These are phyloP conservation scores for Xanthoconium separans DNA, from an alignment of 1,284 basidiomycete species.

Conservation along the genomic window DNA sequence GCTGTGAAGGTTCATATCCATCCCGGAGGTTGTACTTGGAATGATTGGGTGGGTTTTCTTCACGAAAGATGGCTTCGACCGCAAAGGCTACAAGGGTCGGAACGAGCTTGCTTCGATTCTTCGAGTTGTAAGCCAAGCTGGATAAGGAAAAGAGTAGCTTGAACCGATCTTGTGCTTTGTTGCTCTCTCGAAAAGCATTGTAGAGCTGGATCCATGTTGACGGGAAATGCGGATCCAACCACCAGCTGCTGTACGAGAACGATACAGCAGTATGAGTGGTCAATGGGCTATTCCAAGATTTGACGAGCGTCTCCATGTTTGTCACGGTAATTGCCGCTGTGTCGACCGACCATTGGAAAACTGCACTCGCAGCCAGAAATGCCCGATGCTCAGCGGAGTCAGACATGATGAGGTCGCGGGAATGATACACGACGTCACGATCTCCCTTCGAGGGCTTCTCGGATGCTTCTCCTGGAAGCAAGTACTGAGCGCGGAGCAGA, in stretches of 20 bases:
- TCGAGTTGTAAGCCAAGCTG: background rate
- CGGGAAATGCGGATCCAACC: background rate
- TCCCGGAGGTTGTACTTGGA: background rate
- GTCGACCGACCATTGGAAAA: slow-evolving; percentile 1
- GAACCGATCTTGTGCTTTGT: background rate
- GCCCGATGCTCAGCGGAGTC: background rate
- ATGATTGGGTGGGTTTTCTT: background rate
- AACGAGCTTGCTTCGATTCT: background rate
- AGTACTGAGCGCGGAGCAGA: background rate
- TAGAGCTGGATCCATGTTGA: background rate
- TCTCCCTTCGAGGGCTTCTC: background rate
- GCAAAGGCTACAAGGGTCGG: background rate
- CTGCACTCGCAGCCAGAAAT: background rate
- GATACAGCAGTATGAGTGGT: background rate
- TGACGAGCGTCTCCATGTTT: background rate
- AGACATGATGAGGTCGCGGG: background rate
- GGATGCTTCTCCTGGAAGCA: background rate
- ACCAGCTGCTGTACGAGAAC: background rate
- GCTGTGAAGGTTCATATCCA: background rate
- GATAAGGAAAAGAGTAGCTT: background rate
- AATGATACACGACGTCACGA: background rate
- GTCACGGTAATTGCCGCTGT: background rate
- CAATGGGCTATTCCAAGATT: background rate
- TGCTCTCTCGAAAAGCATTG: background rate
- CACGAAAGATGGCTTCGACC: background rate